A percentile compares a stretch with the other conserved stretches of the same genome.
These are phyloP conservation scores for Metschnikowia vanudenii DNA, from an alignment of 805 yeast species.

Conservation along the genomic window DNA sequence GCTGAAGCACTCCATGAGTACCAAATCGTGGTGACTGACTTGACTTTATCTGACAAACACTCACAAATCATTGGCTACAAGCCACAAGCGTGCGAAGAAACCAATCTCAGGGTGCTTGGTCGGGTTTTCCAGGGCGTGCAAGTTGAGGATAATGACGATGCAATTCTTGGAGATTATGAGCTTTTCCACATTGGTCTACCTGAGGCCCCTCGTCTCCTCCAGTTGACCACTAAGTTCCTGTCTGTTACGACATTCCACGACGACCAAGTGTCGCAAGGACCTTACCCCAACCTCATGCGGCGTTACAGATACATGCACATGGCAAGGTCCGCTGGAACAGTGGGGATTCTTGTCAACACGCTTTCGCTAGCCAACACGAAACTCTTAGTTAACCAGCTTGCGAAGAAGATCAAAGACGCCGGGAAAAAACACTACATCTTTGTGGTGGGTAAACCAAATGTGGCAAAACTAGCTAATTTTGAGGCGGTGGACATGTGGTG, in stretches of 20 bases:
- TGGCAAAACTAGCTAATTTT: constrained; percentile 93
- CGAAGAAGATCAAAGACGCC: constrained; percentile 60
- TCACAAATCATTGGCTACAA: constrained; percentile 45
- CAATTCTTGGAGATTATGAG: constrained; percentile 44
- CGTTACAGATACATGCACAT: constrained; percentile 83
- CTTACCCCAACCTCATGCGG: constrained; percentile 76
- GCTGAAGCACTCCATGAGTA: constrained; percentile 30
- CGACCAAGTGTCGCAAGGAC: constrained; percentile 50
- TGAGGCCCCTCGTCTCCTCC: constrained; percentile 73
- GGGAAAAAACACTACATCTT: constrained; percentile 92
- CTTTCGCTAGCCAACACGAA: constrained; percentile 76
- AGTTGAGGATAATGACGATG: constrained; percentile 24
- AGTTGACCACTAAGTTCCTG: constrained; percentile 67
- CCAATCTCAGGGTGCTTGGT: constrained; percentile 15
- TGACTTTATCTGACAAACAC: constrained; percentile 26
- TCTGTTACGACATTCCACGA: constrained; percentile 49
- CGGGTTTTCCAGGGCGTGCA: constrained; percentile 21
- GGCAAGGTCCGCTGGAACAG: constrained; percentile 88
- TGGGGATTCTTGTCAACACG: constrained; percentile 89
- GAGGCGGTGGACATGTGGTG: constrained; percentile 96
- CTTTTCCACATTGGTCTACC: constrained; percentile 74
- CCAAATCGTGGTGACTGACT: constrained; percentile 34
- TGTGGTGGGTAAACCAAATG: constrained; percentile 97
- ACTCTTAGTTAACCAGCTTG: constrained; percentile 59
- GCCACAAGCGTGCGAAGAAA: constrained; percentile 16